A percentile compares a stretch with the other conserved stretches of the same genome.
Conservation (phyloP, 2,329 filamentous ascomycete species). For the Fusarium albosuccineum region DNA sequence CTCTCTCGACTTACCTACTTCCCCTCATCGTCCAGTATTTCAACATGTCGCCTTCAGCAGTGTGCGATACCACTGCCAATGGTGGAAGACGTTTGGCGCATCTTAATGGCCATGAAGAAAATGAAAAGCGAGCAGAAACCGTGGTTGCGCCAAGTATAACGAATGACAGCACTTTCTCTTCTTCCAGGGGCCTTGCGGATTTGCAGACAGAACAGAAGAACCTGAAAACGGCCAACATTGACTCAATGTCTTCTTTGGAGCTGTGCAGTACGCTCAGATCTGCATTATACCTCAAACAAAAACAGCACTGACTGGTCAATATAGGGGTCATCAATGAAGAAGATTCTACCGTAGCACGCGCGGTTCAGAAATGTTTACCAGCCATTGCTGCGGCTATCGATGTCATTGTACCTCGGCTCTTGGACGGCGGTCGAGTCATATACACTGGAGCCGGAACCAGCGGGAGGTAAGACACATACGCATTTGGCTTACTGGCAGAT, state of each 20-base stretch:
- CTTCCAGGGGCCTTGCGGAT: background rate
- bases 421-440: conserved; percentile 10
- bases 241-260: background rate
- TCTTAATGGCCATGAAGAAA: too few species aligned
- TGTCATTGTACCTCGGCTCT: conserved; percentile 5
- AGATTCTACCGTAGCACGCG: background rate
- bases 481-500: background rate
- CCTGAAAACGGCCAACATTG: conserved; percentile 4
- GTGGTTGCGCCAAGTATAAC: background rate
- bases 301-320: background rate
- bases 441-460: conserved; percentile 17
- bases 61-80: background rate
- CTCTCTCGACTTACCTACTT: background rate
- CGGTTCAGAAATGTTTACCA: conserved; percentile 8
- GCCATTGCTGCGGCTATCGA: conserved; percentile 16
- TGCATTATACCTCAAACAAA: too few species aligned
- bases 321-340: background rate
- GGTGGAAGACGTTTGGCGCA: background rate
- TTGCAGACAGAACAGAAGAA: conserved; percentile 17
- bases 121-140: too few species aligned
- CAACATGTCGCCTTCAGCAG: background rate
- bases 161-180: background rate
- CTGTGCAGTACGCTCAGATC: conserved; percentile 9
- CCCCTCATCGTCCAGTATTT: background rate
- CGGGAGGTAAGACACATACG: background rate